phyloP scores from a whole-genome alignment of 495 filamentous ascomycete species.

The Penicillium canescens region DNA sequence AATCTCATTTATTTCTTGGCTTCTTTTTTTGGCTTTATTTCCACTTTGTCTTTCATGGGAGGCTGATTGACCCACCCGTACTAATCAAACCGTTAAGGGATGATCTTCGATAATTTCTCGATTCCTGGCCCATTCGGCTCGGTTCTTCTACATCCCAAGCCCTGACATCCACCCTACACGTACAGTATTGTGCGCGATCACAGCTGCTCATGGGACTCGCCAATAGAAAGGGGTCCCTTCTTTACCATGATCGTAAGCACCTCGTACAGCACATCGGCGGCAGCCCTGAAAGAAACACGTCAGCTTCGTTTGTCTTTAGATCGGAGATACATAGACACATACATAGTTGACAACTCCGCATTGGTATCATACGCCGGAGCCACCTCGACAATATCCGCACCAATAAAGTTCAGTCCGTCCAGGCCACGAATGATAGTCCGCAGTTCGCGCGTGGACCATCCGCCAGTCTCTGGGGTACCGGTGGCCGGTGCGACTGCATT shows the following conservation, averaged over 20 bases:
- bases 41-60: no score
- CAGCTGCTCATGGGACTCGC: slow-evolving; percentile 18
- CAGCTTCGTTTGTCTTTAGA: neutral
- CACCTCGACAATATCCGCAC: slow-evolving; percentile 78
- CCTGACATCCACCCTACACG: no score
- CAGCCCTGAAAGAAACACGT: slow-evolving; percentile 43
- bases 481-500: slow-evolving; percentile 71
- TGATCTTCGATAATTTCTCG: no score
- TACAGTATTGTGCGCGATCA: neutral
- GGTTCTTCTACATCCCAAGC: no score
- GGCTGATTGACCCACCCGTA: no score
- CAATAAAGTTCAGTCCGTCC: slow-evolving; percentile 73
- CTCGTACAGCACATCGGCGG: slow-evolving; percentile 66
- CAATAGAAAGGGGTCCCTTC: slow-evolving; percentile 50
- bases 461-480: slow-evolving; percentile 84
- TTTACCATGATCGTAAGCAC: slow-evolving; percentile 68
- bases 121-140: no score
- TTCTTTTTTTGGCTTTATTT: no score
- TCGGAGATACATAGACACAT: slow-evolving; percentile 5
- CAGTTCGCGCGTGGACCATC: slow-evolving; percentile 81
- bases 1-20: no score
- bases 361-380: slow-evolving; percentile 69
- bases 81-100: no score
- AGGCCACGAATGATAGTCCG: slow-evolving; percentile 72
- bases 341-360: slow-evolving; percentile 66